These are phyloP conservation scores for Groenewaldozyma auringiensis DNA, from an alignment of 1,139 yeast genomes.

Conservation along the genomic window DNA sequence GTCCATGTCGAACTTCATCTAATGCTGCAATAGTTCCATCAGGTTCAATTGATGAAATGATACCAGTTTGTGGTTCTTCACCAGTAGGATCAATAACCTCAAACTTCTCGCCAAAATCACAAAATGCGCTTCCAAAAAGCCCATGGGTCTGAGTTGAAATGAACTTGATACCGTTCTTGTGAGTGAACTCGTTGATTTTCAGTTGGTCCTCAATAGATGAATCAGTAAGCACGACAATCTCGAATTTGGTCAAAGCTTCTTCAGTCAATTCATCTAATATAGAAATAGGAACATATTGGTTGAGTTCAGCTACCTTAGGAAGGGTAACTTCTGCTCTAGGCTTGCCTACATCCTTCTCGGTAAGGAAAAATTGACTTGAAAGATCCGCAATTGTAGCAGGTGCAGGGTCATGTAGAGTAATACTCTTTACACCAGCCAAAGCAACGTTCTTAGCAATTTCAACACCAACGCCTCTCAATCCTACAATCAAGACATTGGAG, in stretches of 20 bases:
- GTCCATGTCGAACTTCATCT: slow-evolving; percentile 87
- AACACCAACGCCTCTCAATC: slow-evolving; percentile 84
- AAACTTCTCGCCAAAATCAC: slow-evolving; percentile 80
- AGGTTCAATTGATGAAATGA: slow-evolving; percentile 78
- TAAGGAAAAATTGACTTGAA: slow-evolving; percentile 81
- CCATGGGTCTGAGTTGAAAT: slow-evolving; percentile 81
- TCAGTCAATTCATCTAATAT: slow-evolving; percentile 43
- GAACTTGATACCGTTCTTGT: slow-evolving; percentile 63
- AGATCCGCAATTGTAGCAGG: slow-evolving; percentile 62
- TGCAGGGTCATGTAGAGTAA: slow-evolving; percentile 79
- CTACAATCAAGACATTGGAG: slow-evolving; percentile 81
- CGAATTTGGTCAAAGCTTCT: slow-evolving; percentile 47
- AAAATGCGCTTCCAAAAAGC: slow-evolving; percentile 79
- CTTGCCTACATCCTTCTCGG: slow-evolving; percentile 61
- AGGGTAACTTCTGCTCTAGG: slow-evolving; percentile 70
- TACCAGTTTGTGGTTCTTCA: slow-evolving; percentile 84
- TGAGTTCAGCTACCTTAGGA: slow-evolving; percentile 66
- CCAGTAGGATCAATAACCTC: slow-evolving; percentile 81
- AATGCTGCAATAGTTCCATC: slow-evolving; percentile 89
- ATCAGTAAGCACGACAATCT: slow-evolving; percentile 79
- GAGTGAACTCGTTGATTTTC: slow-evolving; percentile 68
- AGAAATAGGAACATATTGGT: slow-evolving; percentile 83
- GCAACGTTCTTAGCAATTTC: slow-evolving; percentile 97
- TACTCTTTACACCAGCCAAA: slow-evolving; percentile 91
- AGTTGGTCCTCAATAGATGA: slow-evolving; percentile 68